Base-by-base conservation (phyloP, 805 yeast genomes). In the Pichia ethanolica region DNA sequence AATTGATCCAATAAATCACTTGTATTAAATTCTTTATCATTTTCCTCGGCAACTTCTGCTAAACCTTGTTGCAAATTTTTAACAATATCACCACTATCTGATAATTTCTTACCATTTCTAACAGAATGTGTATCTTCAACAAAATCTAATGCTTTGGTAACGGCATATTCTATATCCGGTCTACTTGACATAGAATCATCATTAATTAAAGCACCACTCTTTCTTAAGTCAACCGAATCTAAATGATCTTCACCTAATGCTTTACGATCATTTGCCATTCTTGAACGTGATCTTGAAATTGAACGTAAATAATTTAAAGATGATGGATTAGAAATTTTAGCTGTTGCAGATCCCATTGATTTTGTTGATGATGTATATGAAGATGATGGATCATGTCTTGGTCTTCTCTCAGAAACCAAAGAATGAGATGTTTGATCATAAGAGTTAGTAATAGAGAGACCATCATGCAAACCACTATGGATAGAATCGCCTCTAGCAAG, bases 401-500 rank as follows among this genome's bases (percentile, higher is more conserved):
- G 68, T 49, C 51, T 60, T 78, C 61, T 74, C 69, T 52, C 78
- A 11, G 47, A 32, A 11, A 51, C 40, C 5, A 50, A 35, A 34
- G 36, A 38, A 14, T 76, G 70, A 9, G 75, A 72, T 4, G 45
- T 20, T 14, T 42, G 10, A 14, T 46, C 49, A 43, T 20, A 49
- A 12, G 52, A 30, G 9, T 30, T 46, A 11, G 44, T 35, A n/a
- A 46, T 49, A 13, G 52, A 42, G 25, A 37, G 39, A 5, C 73
- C 72, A 43, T 73, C 75, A 13, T 65, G 64, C 44, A 73, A 70
- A 10, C 81, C 78, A 57, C 77, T 75, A 57, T 82, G 86, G 61
- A 84, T 84, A 1, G 89, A 81, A 54, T 83, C 90, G 36, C 91
- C 93, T 53, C 86, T 72, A 3, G 91, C 90, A 58, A 85, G 70